phyloP scores from a whole-genome alignment of 495 filamentous ascomycete genomes.

The Daldinia grandis region DNA sequence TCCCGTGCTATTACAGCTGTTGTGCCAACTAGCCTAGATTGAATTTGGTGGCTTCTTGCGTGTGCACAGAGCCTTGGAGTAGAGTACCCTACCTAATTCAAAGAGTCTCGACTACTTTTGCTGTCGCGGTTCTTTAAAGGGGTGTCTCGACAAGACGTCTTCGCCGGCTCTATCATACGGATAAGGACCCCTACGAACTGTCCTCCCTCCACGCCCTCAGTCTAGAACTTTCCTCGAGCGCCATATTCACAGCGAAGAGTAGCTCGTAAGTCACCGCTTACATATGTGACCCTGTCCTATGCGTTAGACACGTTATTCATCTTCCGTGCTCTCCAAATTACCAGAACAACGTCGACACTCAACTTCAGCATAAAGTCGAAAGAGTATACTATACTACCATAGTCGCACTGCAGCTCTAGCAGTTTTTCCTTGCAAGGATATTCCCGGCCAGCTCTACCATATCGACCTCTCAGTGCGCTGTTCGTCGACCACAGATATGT shows the following conservation, averaged over 20 bases:
- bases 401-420: slow-evolving; percentile 38
- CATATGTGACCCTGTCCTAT: slow-evolving; percentile 30
- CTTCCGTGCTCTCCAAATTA: slow-evolving; percentile 16
- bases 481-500: slow-evolving; percentile 39
- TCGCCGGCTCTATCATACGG: not conserved
- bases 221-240: slow-evolving; percentile 10
- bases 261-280: slow-evolving; percentile 27
- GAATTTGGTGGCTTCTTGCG: slow-evolving; percentile 20
- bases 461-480: slow-evolving; percentile 34
- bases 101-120: slow-evolving; percentile 9
- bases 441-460: slow-evolving; percentile 28
- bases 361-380: slow-evolving; percentile 24
- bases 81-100: slow-evolving; percentile 6
- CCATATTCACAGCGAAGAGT: slow-evolving; percentile 18
- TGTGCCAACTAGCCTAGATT: slow-evolving; percentile 8
- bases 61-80: slow-evolving; percentile 23
- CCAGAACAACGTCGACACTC: slow-evolving; percentile 23
- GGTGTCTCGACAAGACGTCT: slow-evolving; percentile 3
- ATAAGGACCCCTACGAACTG: not conserved
- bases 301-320: slow-evolving; percentile 32
- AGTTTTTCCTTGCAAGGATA: slow-evolving; percentile 32
- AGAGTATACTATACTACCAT: slow-evolving; percentile 35
- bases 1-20: slow-evolving; percentile 21
- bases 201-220: slow-evolving; percentile 11
- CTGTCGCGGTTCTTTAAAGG: slow-evolving; percentile 16